Evolutionary conservation across 176 grass and related monocot genomes (phyloP), one percentile per base, ranked within the genome.

Genomic region (Ampelocalamus luodianensis): DNA sequence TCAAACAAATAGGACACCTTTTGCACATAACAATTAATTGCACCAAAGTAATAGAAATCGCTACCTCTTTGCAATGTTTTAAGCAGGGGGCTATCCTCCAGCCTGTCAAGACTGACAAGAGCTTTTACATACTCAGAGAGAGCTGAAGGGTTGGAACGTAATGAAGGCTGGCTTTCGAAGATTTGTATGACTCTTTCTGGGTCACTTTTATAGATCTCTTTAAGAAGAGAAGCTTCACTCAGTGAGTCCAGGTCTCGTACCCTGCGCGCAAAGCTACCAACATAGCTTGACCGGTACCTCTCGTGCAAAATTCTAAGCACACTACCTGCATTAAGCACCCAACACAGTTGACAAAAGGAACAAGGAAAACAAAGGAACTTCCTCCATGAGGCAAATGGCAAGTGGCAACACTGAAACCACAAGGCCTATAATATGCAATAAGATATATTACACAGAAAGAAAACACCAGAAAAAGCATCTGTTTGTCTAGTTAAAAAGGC

Each of bases 61-160:
- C 18, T 93, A 98, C 96, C 96, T 93, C 87, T 95, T 82, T 95
- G 91, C 87, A 98, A 87, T 71, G 93, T 92, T 77, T 79, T 95
- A 22, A 98, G 83, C 74, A 98, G 82, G 39, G 87, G 43, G 61
- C 91, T 98, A 42, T 90, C 89, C 14, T 98, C 96, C 74, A 98
- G 87, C 65, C 87, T 90, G 54, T 98, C 96, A 65, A 98, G 83
- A 23, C 53, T 87, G 36, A 92, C 93, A 66, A 98, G 87, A 44
- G 96, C 96, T 80, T 90, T 98, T 53, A 93, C 81, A 69, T 98
- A 98, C 84, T 98, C 89, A 43, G 93, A 90, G 68, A 98, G 85
- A 15, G 96, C 96, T 2, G 91, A 87, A 79, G 93, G 81, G 58
- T 95, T 98, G 67, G 88, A 90, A 77, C 93, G 91, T 42, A 98